phyloP scores from a whole-genome alignment of 257 asterid species.

The Lantana camara region DNA sequence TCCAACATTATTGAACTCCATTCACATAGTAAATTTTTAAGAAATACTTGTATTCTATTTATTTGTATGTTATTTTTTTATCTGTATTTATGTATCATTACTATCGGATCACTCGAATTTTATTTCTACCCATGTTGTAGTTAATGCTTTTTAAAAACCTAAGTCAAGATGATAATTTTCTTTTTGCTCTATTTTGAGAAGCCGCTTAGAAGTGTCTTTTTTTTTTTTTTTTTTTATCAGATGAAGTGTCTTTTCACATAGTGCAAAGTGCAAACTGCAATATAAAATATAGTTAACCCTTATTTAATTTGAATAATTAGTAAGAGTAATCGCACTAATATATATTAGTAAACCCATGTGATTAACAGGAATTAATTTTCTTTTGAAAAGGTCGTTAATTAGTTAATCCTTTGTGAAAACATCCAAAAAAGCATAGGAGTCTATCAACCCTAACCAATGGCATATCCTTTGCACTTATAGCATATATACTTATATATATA shows the following conservation, averaged over 20 bases:
- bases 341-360: slow-evolving; percentile 4
- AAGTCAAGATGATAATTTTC: not conserved
- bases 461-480: not conserved
- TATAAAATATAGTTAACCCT: no score
- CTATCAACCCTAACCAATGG: not conserved
- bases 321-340: not conserved
- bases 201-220: not conserved
- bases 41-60: no score
- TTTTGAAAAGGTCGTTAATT: not conserved
- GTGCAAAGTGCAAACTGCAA: no score
- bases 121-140: no score
- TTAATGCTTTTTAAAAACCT: no score
- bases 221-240: no score
- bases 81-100: no score
- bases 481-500: slow-evolving; percentile 12
- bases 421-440: not conserved
- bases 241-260: no score
- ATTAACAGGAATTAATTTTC: slow-evolving; percentile 8
- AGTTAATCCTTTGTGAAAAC: not conserved
- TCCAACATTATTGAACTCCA: no score
- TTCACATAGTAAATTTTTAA: no score
- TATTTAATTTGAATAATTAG: not conserved
- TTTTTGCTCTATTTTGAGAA: not conserved
- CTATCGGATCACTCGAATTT: no score
- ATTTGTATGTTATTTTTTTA: no score